Conservation (phyloP, 441 rosid genomes). For the Aleurites moluccanus region DNA sequence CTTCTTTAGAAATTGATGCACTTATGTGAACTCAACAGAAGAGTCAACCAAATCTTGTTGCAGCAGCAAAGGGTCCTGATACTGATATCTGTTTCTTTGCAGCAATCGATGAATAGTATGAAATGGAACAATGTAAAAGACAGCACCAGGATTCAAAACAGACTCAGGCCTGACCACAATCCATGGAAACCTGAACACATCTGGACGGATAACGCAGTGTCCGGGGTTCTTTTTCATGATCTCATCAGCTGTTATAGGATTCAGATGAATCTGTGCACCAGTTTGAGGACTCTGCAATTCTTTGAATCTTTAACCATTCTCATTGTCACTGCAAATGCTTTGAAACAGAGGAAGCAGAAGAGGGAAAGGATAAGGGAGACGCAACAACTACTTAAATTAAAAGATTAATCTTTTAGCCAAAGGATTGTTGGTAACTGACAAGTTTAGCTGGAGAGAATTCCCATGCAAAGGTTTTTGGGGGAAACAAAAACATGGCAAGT, state of each 20-base stretch:
- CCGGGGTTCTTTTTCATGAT: slow-evolving; percentile 45
- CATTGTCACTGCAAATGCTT: background rate
- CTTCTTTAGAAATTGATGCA: slow-evolving; percentile 4
- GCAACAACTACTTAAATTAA: background rate
- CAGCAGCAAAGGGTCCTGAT: background rate
- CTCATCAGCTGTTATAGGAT: slow-evolving; percentile 34
- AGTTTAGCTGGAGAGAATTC: background rate
- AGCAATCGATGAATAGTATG: slow-evolving; percentile 31
- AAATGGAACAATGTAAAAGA: slow-evolving; percentile 42
- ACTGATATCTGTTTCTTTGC: slow-evolving; percentile 5
- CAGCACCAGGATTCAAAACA: slow-evolving; percentile 36
- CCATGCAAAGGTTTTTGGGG: background rate
- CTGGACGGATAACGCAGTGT: slow-evolving; percentile 43
- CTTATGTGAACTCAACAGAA: background rate
- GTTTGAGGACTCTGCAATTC: slow-evolving; percentile 31
- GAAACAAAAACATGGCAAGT: background rate
- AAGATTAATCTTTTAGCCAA: background rate
- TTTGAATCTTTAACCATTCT: slow-evolving; percentile 12
- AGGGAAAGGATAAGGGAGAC: background rate
- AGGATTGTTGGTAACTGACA: background rate
- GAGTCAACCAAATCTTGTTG: slow-evolving; percentile 2
- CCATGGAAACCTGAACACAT: slow-evolving; percentile 47
- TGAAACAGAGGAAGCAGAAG: background rate
- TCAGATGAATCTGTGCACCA: slow-evolving; percentile 36
- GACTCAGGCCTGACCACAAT: slow-evolving; percentile 45